Percentiles rank a stretch among this genome's conserved stretches.
phyloP scores from a whole-genome alignment of 371 early-diverging fungal species.

The Rhizopus stolonifer region DNA sequence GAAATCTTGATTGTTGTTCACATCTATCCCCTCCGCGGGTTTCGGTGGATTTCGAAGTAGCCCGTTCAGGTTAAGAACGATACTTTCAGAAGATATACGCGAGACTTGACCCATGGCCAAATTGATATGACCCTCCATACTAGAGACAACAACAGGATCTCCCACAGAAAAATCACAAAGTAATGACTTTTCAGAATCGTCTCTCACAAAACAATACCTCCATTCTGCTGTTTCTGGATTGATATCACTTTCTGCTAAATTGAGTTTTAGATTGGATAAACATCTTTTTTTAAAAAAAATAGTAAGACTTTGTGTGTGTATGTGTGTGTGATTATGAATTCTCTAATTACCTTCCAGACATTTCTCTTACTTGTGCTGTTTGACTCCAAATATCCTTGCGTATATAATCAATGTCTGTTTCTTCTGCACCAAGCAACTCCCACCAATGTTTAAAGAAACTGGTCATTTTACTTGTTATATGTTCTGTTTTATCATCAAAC shows the following conservation, averaged over 20 bases:
- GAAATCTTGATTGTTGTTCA: conserved; percentile 43
- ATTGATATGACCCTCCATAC: conserved; percentile 71
- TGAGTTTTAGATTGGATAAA: conserved; percentile 24
- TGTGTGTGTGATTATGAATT: no score
- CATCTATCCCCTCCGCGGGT: conserved; percentile 45
- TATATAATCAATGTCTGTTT: conserved; percentile 64
- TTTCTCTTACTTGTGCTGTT: conserved; percentile 40
- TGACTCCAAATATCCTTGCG: conserved; percentile 84
- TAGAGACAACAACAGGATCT: conserved; percentile 84
- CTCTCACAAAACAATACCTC: conserved; percentile 19
- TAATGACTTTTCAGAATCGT: conserved; percentile 20
- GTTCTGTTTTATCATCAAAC: conserved; percentile 63
- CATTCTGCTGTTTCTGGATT: conserved; percentile 7
- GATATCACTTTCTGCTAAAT: background rate
- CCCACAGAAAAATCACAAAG: conserved; percentile 65
- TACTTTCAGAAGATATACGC: conserved; percentile 39
- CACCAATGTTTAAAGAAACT: conserved; percentile 84
- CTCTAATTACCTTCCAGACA: conserved; percentile 31
- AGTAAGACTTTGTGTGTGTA: no score
- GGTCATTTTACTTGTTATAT: conserved; percentile 57
- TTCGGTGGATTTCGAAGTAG: conserved; percentile 66
- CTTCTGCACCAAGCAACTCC: conserved; percentile 75
- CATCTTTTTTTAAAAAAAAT: no score
- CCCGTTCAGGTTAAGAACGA: conserved; percentile 65
- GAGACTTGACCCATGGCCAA: conserved; percentile 77